Evolutionary conservation across 805 yeast genomes (phyloP), one percentile per base, ranked within the genome.

Genomic region (Candida loeiensis): DNA sequence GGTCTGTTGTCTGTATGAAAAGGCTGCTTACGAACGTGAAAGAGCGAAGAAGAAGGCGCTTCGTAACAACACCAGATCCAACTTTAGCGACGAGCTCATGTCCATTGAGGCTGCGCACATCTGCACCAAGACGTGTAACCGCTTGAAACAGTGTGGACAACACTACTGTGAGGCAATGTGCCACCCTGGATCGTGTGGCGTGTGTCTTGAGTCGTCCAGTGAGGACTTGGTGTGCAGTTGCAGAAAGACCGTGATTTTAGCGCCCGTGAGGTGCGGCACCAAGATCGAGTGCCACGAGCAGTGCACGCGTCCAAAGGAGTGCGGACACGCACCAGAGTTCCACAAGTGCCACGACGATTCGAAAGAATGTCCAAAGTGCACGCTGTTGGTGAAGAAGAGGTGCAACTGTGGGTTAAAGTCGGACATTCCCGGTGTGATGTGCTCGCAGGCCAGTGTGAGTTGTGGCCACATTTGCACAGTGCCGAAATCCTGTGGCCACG

Each of bases 251-350:
- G 73, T 84, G 3, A 69, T 87, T 4, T 73, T 71, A 15, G 95
- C 95, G 0, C 96, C 96, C 0, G 87, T 86, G 7, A 66, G 95
- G 47, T 87, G 96, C 64, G 95, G 95, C 11, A 77, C 86, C 0
- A 68, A 61, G 33, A 55, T 85, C 3, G 71, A 69, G 8, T 87
- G 96, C 61, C 69, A 66, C 17, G 72, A 76, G 44, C 88, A 76
- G 45, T 87, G 96, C 59, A 60, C 66, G 3, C 66, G 86, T 36
- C 66, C 65, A 2, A 68, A 67, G 24, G 48, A 58, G 0, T 87
- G 96, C 70, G 95, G 91, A 0, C 96, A 87, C 58, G 59, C 69
- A 6, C 76, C 73, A 15, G 83, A 80, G 55, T 69, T 73, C 24
- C 97, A 89, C 56, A 61, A 68, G 24, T 89, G 97, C 56, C 97